These are phyloP conservation scores for Yarrowia porcina DNA, from an alignment of 805 yeast species.

Conservation along the genomic window DNA sequence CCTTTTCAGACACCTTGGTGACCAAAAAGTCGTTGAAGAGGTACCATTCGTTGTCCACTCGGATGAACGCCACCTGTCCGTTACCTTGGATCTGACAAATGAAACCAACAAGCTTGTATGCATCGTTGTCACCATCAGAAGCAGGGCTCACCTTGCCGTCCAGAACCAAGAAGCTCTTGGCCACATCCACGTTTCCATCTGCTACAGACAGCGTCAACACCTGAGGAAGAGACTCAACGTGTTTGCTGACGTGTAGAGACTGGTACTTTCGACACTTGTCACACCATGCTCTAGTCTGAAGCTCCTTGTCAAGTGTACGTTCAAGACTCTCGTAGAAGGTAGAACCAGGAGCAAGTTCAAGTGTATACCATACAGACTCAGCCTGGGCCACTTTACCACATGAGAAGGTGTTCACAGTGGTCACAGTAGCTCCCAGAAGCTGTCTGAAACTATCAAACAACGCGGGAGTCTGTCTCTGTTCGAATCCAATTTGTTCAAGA, in stretches of 20 bases:
- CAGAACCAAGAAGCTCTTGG: not conserved
- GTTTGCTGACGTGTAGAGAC: slow-evolving; percentile 51
- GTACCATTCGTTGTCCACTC: slow-evolving; percentile 55
- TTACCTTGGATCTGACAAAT: slow-evolving; percentile 39
- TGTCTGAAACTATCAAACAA: slow-evolving; percentile 1
- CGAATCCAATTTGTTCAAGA: slow-evolving; percentile 50
- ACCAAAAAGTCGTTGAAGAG: slow-evolving; percentile 91
- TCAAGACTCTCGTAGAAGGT: slow-evolving; percentile 32
- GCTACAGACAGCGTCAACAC: slow-evolving; percentile 40
- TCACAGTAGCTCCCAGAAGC: slow-evolving; percentile 29
- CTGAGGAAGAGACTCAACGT: slow-evolving; percentile 58
- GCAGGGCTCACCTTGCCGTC: slow-evolving; percentile 3
- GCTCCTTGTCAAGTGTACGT: slow-evolving; percentile 31
- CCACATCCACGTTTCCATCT: not conserved
- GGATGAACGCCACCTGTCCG: slow-evolving; percentile 40
- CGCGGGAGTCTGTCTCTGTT: slow-evolving; percentile 32
- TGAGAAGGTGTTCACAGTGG: slow-evolving; percentile 29
- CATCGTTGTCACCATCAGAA: not conserved
- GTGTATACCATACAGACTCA: slow-evolving; percentile 29
- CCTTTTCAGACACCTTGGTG: slow-evolving; percentile 65
- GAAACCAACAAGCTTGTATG: slow-evolving; percentile 38
- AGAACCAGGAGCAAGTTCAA: slow-evolving; percentile 30
- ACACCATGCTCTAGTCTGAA: slow-evolving; percentile 51
- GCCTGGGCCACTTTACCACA: slow-evolving; percentile 33
- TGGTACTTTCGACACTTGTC: slow-evolving; percentile 52